These are phyloP conservation scores for Narthecium ossifragum DNA, from an alignment of 106 monocot genomes.

Conservation along the genomic window DNA sequence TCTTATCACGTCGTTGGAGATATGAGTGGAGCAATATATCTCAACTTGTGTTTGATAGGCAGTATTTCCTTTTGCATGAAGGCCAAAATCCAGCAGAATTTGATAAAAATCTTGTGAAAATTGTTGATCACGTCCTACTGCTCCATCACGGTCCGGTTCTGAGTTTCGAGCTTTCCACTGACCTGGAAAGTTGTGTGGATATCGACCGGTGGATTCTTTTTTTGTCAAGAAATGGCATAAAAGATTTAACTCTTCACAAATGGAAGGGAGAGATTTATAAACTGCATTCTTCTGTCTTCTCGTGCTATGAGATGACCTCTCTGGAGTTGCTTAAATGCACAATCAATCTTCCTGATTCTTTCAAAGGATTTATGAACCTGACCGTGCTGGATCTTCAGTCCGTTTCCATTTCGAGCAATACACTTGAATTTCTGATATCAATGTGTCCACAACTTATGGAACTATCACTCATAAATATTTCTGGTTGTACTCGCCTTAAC, in stretches of 20 bases:
- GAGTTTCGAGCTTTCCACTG: too few relatives aligned
- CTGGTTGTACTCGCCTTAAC: background rate
- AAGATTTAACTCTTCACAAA: conserved; percentile 5
- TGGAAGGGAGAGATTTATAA: background rate
- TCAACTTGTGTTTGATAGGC: too few relatives aligned
- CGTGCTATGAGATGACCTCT: background rate
- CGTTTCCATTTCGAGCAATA: background rate
- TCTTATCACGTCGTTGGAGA: too few relatives aligned
- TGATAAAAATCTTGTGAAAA: too few relatives aligned
- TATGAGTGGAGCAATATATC: too few relatives aligned
- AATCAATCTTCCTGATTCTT: background rate
- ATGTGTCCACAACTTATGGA: background rate
- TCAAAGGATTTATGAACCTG: conserved; percentile 5
- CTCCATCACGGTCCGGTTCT: too few relatives aligned
- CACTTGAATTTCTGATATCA: background rate
- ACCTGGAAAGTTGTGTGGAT: too few relatives aligned
- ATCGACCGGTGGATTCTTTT: too few relatives aligned
- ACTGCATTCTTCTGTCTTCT: background rate
- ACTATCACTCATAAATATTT: background rate
- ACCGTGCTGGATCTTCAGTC: background rate
- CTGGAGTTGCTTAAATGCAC: background rate
- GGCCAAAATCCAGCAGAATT: too few relatives aligned
- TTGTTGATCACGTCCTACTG: too few relatives aligned
- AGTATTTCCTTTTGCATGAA: too few relatives aligned
- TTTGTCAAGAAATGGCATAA: background rate